Evolutionary conservation across 768 basidiomycete species (phyloP), one percentile per base, ranked within the genome.

Genomic region (Brasilioporus rufonigricans): DNA sequence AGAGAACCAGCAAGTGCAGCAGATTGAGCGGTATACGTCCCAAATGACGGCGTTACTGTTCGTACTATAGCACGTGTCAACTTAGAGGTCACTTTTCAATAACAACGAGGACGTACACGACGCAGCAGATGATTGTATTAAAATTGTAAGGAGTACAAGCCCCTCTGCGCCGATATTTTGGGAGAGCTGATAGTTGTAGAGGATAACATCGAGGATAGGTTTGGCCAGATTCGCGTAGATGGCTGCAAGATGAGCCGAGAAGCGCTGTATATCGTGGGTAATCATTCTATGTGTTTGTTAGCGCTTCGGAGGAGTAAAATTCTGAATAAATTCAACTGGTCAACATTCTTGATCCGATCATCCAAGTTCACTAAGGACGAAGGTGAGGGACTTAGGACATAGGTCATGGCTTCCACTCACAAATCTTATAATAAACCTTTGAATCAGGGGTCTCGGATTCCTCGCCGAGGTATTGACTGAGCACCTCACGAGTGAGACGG

Each of bases 221-320:
- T 98, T 98, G 26, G 94, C 94, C 36, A 98, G 74, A 68, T 98
- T 98, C 16, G 86, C 83, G 71, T 98, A 98, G 33, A 98, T 94
- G 18, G 92, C 92, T 13, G 96, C 93, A 7, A 98, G 80, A 65
- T 92, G 87, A 5, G 80, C 81, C 14, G 92, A 91, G 73, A 97
- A 98, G 50, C 87, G 88, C 68, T 95, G 91, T 45, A 98, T 93
- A 70, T 98, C 96, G 55, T 95, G 87, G 2, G 93, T 96, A 49
- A 97, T 91, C 88, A 94, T 93, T 76, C 89, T 93, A 63, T 1
- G 8, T 27, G 33, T 26, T 41, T 32, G 39, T 67, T 45, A 66
- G 46, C 58, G 41, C 29, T 19, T 38, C 39, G n/a, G 27, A 59
- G 31, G 24, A 27, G 32, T 29, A 18, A 39, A 24, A 26, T 14